phyloP scores from a whole-genome alignment of 1,284 basidiomycete genomes.

The Sanghuangporus sanghuang region DNA sequence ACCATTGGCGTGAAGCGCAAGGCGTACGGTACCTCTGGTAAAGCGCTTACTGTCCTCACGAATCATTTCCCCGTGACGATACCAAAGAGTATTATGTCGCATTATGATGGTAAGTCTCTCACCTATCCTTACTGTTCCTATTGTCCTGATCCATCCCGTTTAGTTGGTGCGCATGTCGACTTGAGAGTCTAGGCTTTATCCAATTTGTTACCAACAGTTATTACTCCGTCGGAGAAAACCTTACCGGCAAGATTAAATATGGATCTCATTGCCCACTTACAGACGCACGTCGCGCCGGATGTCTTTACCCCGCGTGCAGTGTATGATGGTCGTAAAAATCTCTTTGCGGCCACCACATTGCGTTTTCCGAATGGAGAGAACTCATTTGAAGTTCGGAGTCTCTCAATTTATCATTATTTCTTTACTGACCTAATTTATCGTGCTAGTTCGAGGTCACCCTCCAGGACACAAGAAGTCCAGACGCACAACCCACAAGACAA shows the following conservation, averaged over 20 bases:
- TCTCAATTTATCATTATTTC: background rate
- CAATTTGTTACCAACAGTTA: slow-evolving; percentile 36
- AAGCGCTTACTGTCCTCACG: slow-evolving; percentile 44
- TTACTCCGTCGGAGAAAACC: slow-evolving; percentile 57
- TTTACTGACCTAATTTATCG: slow-evolving; percentile 1
- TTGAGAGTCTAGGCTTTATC: slow-evolving; percentile 12
- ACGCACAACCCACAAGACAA: slow-evolving; percentile 24
- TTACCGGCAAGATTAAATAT: slow-evolving; percentile 62
- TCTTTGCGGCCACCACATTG: slow-evolving; percentile 55
- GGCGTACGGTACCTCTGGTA: slow-evolving; percentile 54
- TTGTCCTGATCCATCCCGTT: slow-evolving; percentile 10
- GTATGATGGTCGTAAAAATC: slow-evolving; percentile 75
- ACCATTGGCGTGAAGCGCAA: slow-evolving; percentile 62
- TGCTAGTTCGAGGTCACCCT: slow-evolving; percentile 58
- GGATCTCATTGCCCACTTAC: slow-evolving; percentile 57
- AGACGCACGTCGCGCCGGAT: slow-evolving; percentile 46
- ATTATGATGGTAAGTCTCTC: slow-evolving; percentile 61
- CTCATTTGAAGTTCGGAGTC: slow-evolving; percentile 20
- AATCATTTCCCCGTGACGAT: slow-evolving; percentile 62
- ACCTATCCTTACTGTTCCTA: background rate
- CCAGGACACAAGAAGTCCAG: slow-evolving; percentile 28
- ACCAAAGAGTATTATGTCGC: slow-evolving; percentile 57
- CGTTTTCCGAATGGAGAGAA: slow-evolving; percentile 52
- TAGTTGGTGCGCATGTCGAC: slow-evolving; percentile 50
- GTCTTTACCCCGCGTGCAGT: slow-evolving; percentile 62